Conservation (phyloP, 352 stramenopile species). For the Phytophthora ohioensis region DNA sequence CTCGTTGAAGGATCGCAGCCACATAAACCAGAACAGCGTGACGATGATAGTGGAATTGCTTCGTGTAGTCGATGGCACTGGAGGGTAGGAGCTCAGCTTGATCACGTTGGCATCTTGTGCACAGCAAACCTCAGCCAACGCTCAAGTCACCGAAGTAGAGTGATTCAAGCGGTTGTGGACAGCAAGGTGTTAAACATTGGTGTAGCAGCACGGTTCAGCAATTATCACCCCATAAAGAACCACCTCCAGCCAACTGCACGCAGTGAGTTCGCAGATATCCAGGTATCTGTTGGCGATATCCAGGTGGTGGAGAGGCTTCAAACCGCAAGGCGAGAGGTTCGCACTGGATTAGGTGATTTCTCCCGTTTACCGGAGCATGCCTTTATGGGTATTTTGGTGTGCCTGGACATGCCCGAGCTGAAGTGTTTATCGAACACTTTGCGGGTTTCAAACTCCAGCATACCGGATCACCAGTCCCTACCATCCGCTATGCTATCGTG, state of each 20-base stretch:
- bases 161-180: constrained; percentile 18
- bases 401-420: constrained; percentile 53
- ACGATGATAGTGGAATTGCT: background rate
- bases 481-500: constrained; percentile 59
- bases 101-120: constrained; percentile 28
- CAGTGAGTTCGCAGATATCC: constrained; percentile 47
- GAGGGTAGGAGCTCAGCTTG: constrained; percentile 43
- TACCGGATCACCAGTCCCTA: constrained; percentile 11
- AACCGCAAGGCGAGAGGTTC: constrained; percentile 5
- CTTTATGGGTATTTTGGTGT: constrained; percentile 61
- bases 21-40: constrained; percentile 1
- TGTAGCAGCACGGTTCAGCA: constrained; percentile 46
- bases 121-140: constrained; percentile 34
- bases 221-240: constrained; percentile 48
- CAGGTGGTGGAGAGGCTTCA: constrained; percentile 46
- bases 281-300: constrained; percentile 47
- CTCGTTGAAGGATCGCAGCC: constrained; percentile 1
- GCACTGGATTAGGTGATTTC: constrained; percentile 51
- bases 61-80: constrained; percentile 33
- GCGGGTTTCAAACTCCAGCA: constrained; percentile 9
- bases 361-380: constrained; percentile 44
- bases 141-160: constrained; percentile 6
- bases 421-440: constrained; percentile 37
- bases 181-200: constrained; percentile 31
- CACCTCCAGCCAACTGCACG: constrained; percentile 5